phyloP scores from a whole-genome alignment of 805 yeast species.

The Kodamaea leandrae region DNA sequence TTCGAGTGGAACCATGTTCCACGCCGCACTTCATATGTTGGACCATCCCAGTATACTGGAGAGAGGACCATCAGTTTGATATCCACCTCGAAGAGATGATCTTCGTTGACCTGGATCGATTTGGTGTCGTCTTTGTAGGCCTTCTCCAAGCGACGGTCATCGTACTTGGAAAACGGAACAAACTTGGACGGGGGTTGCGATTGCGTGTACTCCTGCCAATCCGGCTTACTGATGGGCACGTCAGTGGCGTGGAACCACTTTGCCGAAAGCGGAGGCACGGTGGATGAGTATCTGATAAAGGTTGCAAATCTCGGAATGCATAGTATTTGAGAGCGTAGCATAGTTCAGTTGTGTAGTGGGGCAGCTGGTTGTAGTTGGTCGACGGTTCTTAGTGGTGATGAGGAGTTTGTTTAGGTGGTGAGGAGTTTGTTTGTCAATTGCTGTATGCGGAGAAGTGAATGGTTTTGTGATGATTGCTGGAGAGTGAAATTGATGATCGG shows the following conservation, averaged over 20 bases:
- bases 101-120: conserved; percentile 71
- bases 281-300: neutral
- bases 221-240: conserved; percentile 67
- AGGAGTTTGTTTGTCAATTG: too few species aligned
- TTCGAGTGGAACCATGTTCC: conserved; percentile 77
- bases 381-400: too few species aligned
- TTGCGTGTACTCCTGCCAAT: conserved; percentile 52
- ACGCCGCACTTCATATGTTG: conserved; percentile 74
- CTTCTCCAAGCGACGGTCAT: conserved; percentile 59
- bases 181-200: conserved; percentile 55
- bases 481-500: too few species aligned
- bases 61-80: conserved; percentile 48
- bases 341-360: too few species aligned
- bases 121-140: conserved; percentile 27
- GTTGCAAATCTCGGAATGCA: neutral
- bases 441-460: too few species aligned
- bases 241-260: conserved; percentile 88
- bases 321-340: too few species aligned
- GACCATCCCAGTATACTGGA: conserved; percentile 90
- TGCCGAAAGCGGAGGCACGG: conserved; percentile 9
- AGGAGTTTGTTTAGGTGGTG: too few species aligned
- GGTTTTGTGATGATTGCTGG: too few species aligned
- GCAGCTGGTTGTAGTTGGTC: too few species aligned
- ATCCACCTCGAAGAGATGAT: conserved; percentile 72
- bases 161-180: conserved; percentile 62